Conservation (phyloP, 345 rosid genomes). For the Acer saccharum region DNA sequence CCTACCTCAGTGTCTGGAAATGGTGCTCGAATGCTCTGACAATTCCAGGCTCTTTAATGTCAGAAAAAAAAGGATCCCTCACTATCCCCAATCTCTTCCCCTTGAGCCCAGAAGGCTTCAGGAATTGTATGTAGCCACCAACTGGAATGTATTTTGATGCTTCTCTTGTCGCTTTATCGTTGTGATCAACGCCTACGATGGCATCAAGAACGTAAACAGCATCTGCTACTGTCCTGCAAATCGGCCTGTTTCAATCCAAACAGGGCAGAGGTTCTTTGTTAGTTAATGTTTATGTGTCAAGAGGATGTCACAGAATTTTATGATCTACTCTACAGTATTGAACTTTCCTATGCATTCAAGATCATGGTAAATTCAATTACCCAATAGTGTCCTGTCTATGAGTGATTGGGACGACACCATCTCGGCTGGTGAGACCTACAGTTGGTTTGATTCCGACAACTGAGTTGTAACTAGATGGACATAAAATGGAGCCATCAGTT, state of each 20-base stretch:
- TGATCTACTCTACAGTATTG: not conserved
- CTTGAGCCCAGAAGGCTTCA: constrained; percentile 31
- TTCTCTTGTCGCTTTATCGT: constrained; percentile 40
- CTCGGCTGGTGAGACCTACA: constrained; percentile 37
- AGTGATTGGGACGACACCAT: constrained; percentile 29
- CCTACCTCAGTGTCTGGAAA: constrained; percentile 36
- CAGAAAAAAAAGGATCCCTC: constrained; percentile 23
- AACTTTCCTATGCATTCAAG: not conserved
- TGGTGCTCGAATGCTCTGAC: constrained; percentile 27
- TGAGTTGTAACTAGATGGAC: constrained; percentile 30
- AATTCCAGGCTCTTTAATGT: constrained; percentile 9
- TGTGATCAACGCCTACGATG: constrained; percentile 52
- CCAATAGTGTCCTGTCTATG: constrained; percentile 35
- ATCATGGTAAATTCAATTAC: constrained; percentile 12
- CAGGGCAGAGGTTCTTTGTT: not conserved
- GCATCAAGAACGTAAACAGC: constrained; percentile 67
- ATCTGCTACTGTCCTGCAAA: constrained; percentile 62
- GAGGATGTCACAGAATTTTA: not conserved
- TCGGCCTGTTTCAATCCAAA: constrained; percentile 39
- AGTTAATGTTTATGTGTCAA: not conserved
- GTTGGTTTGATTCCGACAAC: constrained; percentile 36
- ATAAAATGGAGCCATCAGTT: constrained; percentile 31
- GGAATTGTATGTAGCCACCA: constrained; percentile 45
- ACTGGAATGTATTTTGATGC: constrained; percentile 52
- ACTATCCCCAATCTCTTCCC: constrained; percentile 43